These are phyloP conservation scores for Neoscytalidium dimidiatum DNA, from an alignment of 2,329 filamentous ascomycete genomes.

Conservation along the genomic window DNA sequence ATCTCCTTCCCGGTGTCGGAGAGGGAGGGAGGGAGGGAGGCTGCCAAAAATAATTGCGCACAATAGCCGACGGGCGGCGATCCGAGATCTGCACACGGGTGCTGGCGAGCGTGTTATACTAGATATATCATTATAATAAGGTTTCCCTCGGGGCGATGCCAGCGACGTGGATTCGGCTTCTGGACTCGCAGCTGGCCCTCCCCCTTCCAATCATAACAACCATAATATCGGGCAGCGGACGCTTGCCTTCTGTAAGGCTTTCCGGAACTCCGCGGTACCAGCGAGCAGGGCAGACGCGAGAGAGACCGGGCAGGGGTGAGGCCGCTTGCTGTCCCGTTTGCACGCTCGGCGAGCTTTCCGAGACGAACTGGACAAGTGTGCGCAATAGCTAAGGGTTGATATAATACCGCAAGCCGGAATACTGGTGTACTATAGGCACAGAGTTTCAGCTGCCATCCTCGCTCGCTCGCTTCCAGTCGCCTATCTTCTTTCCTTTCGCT, in stretches of 20 bases:
- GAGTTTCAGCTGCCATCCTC: background rate
- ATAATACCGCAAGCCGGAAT: background rate
- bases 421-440: background rate
- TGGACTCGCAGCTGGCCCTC: background rate
- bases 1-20: too few species aligned
- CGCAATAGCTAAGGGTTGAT: background rate
- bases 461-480: background rate
- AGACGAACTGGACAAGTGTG: background rate
- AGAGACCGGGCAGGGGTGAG: background rate
- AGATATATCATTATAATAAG: too few species aligned
- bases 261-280: background rate
- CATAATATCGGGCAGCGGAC: background rate
- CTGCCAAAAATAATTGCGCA: background rate
- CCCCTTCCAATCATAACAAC: background rate
- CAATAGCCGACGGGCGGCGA: constrained; percentile 9
- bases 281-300: background rate
- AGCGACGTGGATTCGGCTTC: background rate
- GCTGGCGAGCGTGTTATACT: too few species aligned
- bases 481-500: background rate
- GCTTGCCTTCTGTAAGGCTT: background rate
- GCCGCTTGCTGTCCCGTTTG: background rate
- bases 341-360: background rate
- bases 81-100: background rate
- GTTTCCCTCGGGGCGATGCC: background rate
- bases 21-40: too few species aligned